Evolutionary conservation across 2,329 filamentous ascomycete genomes (phyloP).

Genomic region (Colletotrichum higginsianum): DNA sequence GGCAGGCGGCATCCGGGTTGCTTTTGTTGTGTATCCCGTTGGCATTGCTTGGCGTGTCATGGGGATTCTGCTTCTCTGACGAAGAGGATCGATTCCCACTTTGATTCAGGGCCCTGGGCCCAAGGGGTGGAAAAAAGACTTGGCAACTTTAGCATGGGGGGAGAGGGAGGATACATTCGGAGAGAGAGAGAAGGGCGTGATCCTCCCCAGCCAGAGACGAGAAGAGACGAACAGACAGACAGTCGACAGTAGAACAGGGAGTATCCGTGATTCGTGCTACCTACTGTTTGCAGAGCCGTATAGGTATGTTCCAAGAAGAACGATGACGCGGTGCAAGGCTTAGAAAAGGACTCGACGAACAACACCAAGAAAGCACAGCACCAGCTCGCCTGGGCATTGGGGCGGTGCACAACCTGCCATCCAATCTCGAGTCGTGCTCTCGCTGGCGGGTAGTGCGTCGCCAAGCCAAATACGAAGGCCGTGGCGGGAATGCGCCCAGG

Average conservation of each 20-base stretch:
- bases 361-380: constrained; percentile 18
- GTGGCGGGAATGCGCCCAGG: constrained; percentile 30
- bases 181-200: not conserved
- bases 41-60: constrained; percentile 29
- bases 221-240: too few species aligned
- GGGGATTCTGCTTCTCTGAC: not conserved
- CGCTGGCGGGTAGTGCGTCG: not conserved
- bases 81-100: not conserved
- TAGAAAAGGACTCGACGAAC: not conserved
- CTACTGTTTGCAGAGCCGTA: too few species aligned
- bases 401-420: constrained; percentile 37
- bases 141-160: constrained; percentile 2
- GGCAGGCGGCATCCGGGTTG: constrained; percentile 16
- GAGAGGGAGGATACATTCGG: not conserved
- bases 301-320: constrained; percentile 24
- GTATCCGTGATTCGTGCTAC: too few species aligned
- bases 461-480: constrained; percentile 35
- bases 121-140: not conserved
- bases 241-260: too few species aligned
- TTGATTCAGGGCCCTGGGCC: not conserved
- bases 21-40: constrained; percentile 23
- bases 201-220: too few species aligned
- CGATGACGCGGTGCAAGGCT: constrained; percentile 28
- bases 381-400: constrained; percentile 40
- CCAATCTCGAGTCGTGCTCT: constrained; percentile 30